Percentiles rank a stretch among this genome's conserved stretches.
Conservation (phyloP, 345 rosid species). For the Linum trigynum region DNA sequence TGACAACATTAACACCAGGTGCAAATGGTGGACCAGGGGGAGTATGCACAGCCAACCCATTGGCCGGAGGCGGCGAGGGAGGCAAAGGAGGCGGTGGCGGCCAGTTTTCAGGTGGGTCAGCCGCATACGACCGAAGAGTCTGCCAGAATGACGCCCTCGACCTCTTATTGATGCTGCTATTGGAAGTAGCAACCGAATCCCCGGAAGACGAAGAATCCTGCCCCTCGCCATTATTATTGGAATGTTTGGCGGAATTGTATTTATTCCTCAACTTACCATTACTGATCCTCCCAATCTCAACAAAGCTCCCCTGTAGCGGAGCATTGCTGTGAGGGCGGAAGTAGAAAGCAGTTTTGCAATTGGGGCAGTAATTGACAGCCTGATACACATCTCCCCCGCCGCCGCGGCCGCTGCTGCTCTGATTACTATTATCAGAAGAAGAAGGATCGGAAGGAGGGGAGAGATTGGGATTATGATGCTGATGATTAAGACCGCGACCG, state of each 20-base stretch:
- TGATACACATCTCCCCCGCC: constrained; percentile 21
- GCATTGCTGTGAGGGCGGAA: constrained; percentile 52
- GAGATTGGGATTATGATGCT: constrained; percentile 27
- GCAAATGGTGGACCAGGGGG: constrained; percentile 74
- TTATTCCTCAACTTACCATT: constrained; percentile 15
- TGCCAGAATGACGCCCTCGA: constrained; percentile 67
- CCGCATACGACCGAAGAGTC: constrained; percentile 54
- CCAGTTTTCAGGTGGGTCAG: constrained; percentile 65
- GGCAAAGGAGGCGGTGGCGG: constrained; percentile 34
- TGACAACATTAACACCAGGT: constrained; percentile 45
- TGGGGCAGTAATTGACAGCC: constrained; percentile 78
- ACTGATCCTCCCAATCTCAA: constrained; percentile 57
- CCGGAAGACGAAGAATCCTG: constrained; percentile 12
- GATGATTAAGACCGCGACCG: constrained; percentile 19
- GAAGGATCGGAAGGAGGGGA: constrained; percentile 16
- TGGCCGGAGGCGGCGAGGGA: constrained; percentile 13
- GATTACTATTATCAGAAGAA: background rate
- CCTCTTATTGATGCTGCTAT: constrained; percentile 21
- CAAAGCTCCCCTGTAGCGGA: constrained; percentile 83
- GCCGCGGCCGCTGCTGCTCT: background rate
- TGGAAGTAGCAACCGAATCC: background rate
- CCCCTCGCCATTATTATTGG: constrained; percentile 13
- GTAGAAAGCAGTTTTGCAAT: constrained; percentile 77
- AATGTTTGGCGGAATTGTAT: constrained; percentile 18
- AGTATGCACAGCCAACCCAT: constrained; percentile 48